Evolutionary conservation across 1,139 yeast genomes (phyloP), one percentile per base, ranked within the genome.

Genomic region (Protomyces inundatus): DNA sequence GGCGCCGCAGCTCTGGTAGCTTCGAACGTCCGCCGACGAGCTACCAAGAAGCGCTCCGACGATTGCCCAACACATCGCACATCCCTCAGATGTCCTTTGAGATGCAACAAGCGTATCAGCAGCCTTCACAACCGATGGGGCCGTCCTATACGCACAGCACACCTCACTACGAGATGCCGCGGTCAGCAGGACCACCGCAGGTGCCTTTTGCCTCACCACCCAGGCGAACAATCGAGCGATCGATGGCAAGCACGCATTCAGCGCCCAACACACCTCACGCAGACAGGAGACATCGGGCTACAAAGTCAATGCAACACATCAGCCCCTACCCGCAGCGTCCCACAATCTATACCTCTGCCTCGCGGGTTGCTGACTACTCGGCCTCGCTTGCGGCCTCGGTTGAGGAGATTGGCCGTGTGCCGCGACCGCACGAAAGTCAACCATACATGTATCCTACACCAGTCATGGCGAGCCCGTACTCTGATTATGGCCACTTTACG

Each of bases 401-500:
- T 16, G 48, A 42, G 32, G 48, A 42, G 32, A 16, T 14, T 14
- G 16, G 42, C 42, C 12, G 14, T 12, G 42, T 39, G 42, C 12
- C 14, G 42, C 9, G 12, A 39, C 14, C 42, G 42, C 14, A 39
- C 42, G 16, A n/a, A 12, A 12, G 14, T 12, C 5, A 14, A 30
- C 16, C 48, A n/a, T 58, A 58, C 32, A 33, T 58, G 33, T 51
- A 58, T 35, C 53, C 39, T 56, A 58, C 55, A 3, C 62, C 62
- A 10, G 45, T 58, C n/a, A 42, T 40, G 39, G 42, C 62, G 48
- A 58, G 56, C 7, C 62, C 62, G 6, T 58, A 16, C 56, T 58
- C 62, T 4, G 62, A 58, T 39, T 55, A 48, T 34, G 62, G 62
- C n/a, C 48, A 45, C 23, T 58, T 58, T 12, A 55, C 62, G 14